Evolutionary conservation across 306 rosid species (phyloP).

Genomic region (Vigna trinervia): DNA sequence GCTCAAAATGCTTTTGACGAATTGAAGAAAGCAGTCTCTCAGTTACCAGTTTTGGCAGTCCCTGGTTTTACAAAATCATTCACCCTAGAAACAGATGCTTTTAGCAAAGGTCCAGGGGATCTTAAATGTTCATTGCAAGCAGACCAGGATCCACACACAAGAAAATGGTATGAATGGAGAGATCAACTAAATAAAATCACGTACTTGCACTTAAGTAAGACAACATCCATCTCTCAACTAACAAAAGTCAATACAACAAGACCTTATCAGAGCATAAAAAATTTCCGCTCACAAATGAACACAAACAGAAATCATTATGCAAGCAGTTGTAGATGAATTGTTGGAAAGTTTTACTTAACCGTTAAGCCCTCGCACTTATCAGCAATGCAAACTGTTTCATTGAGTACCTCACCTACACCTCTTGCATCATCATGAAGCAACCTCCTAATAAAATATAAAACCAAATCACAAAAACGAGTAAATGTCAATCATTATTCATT

Average conservation of each 20-base stretch:
- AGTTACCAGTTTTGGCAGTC: no score
- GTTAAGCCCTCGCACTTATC: constrained; percentile 75
- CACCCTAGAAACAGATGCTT: no score
- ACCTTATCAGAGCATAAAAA: background rate
- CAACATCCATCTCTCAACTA: constrained; percentile 7
- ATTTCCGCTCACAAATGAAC: constrained; percentile 20
- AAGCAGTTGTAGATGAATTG: constrained; percentile 15
- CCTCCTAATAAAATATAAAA: constrained; percentile 65
- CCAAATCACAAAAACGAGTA: constrained; percentile 38
- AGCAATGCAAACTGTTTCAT: constrained; percentile 81
- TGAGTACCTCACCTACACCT: constrained; percentile 90
- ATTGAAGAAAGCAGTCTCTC: no score
- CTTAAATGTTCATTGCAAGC: constrained; percentile 9
- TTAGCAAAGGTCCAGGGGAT: background rate
- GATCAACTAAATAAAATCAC: constrained; percentile 19
- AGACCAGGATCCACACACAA: constrained; percentile 11
- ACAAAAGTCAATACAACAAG: constrained; percentile 6
- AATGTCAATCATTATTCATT: constrained; percentile 28
- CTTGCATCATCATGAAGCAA: constrained; percentile 85
- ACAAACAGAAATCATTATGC: constrained; percentile 33
- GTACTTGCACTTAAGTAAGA: background rate
- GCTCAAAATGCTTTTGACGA: no score
- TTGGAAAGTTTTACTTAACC: constrained; percentile 59
- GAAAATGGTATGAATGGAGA: constrained; percentile 15
- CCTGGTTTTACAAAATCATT: no score